These are phyloP conservation scores for Diaporthe destruens DNA, from an alignment of 2,329 filamentous ascomycete genomes.

Conservation along the genomic window DNA sequence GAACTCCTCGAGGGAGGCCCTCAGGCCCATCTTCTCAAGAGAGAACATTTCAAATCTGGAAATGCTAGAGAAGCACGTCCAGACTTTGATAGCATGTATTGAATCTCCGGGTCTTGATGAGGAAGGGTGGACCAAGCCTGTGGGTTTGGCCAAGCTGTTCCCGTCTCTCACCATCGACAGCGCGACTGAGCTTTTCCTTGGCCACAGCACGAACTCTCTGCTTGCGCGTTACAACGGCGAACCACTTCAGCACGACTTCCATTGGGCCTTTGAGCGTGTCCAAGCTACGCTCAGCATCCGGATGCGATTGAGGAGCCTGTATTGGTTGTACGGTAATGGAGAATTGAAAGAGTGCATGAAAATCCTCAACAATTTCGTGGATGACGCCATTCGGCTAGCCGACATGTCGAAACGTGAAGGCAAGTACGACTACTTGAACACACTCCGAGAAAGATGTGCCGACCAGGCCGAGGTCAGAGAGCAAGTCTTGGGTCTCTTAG, in stretches of 20 bases:
- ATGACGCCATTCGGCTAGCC: background rate
- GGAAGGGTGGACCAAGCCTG: too few species aligned
- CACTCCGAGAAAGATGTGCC: background rate
- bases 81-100: too few species aligned
- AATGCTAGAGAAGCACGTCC: too few species aligned
- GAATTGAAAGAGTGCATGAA: background rate
- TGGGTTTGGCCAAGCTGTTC: too few species aligned
- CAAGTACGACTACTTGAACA: constrained; percentile 9
- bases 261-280: constrained; percentile 21
- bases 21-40: too few species aligned
- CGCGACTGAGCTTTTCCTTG: constrained; percentile 68
- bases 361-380: background rate
- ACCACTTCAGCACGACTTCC: background rate
- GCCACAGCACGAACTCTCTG: constrained; percentile 53
- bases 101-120: too few species aligned
- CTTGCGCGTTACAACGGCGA: background rate
- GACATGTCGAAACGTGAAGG: background rate
- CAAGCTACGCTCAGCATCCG: constrained; percentile 13
- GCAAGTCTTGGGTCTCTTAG: background rate
- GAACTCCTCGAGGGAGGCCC: too few species aligned
- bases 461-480: background rate
- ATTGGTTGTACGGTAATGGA: constrained; percentile 20
- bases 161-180: constrained; percentile 45
- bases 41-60: too few species aligned
- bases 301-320: constrained; percentile 24